These are phyloP conservation scores for Aspergillus sp. DNA, from an alignment of 2,329 filamentous ascomycete species.

Conservation along the genomic window DNA sequence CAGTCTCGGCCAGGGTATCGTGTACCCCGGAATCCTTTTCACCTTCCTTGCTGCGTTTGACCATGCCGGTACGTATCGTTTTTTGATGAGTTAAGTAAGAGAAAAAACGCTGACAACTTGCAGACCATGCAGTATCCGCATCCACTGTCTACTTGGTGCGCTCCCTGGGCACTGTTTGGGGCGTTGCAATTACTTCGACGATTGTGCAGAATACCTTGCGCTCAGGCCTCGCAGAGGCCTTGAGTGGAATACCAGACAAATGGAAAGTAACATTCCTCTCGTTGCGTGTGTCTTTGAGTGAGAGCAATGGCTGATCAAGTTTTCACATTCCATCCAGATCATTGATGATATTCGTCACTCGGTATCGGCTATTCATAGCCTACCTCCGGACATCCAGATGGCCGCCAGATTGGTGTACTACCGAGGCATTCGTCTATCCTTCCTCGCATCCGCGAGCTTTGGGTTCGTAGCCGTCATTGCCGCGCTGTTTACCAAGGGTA, in stretches of 20 bases:
- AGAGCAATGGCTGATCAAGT: constrained; percentile 25
- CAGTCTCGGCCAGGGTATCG: constrained; percentile 48
- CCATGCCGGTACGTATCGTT: constrained; percentile 51
- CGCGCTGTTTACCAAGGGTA: constrained; percentile 47
- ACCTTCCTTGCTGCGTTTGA: constrained; percentile 63
- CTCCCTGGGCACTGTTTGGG: constrained; percentile 63
- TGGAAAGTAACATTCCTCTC: constrained; percentile 50
- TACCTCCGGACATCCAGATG: constrained; percentile 58
- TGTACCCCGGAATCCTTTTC: constrained; percentile 54
- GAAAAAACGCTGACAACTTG: background rate
- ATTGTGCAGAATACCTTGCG: constrained; percentile 63
- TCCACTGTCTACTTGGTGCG: constrained; percentile 65
- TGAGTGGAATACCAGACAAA: constrained; percentile 58
- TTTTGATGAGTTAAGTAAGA: background rate
- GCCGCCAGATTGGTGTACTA: constrained; percentile 61
- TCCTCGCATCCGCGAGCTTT: constrained; percentile 54
- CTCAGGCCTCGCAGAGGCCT: constrained; percentile 52
- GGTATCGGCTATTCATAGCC: constrained; percentile 53
- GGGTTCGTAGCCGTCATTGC: constrained; percentile 51
- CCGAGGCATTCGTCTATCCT: constrained; percentile 56
- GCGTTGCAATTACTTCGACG: constrained; percentile 61
- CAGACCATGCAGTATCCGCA: constrained; percentile 62
- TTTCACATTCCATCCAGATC: constrained; percentile 43
- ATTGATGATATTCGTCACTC: constrained; percentile 64
- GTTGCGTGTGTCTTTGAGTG: background rate